phyloP scores from a whole-genome alignment of 306 rosid species.

The Prunus davidiana region DNA sequence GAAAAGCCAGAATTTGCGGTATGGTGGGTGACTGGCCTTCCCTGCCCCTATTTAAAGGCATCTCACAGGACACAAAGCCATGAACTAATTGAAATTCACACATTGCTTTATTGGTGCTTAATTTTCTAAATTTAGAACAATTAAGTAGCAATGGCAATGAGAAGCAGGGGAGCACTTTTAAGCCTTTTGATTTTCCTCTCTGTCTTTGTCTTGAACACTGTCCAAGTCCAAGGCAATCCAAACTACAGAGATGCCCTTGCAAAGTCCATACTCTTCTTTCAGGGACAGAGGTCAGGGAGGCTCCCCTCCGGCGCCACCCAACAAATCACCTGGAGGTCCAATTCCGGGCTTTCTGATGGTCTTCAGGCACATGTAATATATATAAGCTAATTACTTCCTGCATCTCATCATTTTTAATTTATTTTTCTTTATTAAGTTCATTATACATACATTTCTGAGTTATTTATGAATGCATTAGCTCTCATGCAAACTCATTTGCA shows the following conservation, averaged over 20 bases:
- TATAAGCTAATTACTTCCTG: neutral
- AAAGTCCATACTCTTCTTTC: constrained; percentile 75
- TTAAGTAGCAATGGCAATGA: constrained; percentile 18
- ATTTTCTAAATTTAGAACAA: constrained; percentile 6
- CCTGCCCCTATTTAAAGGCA: constrained; percentile 16
- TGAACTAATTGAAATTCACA: neutral
- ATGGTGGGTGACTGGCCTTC: constrained; percentile 1
- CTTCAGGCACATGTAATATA: constrained; percentile 49
- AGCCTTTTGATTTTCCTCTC: constrained; percentile 5
- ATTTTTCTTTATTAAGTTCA: neutral
- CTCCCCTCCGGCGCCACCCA: constrained; percentile 46
- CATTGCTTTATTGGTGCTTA: neutral
- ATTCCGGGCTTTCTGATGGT: constrained; percentile 76
- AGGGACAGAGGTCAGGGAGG: constrained; percentile 90
- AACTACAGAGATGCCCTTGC: constrained; percentile 80
- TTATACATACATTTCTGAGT: neutral
- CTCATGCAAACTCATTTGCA: neutral
- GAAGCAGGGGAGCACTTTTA: neutral
- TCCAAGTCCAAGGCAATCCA: constrained; percentile 37
- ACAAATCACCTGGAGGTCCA: constrained; percentile 64
- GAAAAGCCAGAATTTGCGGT: constrained; percentile 2
- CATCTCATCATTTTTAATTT: neutral
- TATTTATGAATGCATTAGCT: neutral
- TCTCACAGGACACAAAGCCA: neutral
- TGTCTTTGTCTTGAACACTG: constrained; percentile 19